Base-by-base conservation (phyloP, 2,329 filamentous ascomycete species). In the Bisporella sp. region DNA sequence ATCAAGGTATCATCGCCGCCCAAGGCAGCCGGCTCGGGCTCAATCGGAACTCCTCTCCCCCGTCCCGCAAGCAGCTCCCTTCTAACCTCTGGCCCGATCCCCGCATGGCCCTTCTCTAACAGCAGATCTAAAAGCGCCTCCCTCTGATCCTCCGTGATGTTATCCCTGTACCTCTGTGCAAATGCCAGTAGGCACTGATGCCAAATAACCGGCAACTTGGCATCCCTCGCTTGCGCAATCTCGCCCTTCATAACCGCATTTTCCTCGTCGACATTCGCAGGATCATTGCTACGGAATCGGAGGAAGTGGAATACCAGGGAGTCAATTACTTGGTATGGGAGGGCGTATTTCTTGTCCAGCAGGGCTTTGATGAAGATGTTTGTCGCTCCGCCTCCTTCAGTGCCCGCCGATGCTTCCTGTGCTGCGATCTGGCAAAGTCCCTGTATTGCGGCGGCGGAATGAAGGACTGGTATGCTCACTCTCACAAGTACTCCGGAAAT, bases 231-330 rank as follows among this genome's bases (percentile, higher is more conserved):
- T 51, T 56, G 69, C 66, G 70, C 63, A 60, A 71, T 66, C 35
- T 37, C 35, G 46, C 72, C 73, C 7, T 74, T 68, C 73, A 83
- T 82, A 31, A 71, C 72, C 49, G 85, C 82, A 32, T 52, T 61
- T 13, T 54, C 13, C 51, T 78, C 73, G 4, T 66, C 70, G 13
- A 77, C 74, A 8, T 73, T 73, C 3, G 76, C 73, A 3, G 82
- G 78, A 54, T 87, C 83, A 30, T 81, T 77, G 48, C 79, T 86
- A 33, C 88, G 79, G 73, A 96, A 96, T 12, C 93, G 85, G 55
- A 97, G 69, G 69, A 99, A 99, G 69, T 99, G 92, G 73, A 97
- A 97, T 7, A 99, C 93, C 1, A 97, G 74, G 2, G 90, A 85
- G 62, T 99, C 93, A 46, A 99, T 84, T 48, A 96, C 92, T 69